Conservation (phyloP, 305 asterid species). For the Stenogyne calaminthoides region DNA sequence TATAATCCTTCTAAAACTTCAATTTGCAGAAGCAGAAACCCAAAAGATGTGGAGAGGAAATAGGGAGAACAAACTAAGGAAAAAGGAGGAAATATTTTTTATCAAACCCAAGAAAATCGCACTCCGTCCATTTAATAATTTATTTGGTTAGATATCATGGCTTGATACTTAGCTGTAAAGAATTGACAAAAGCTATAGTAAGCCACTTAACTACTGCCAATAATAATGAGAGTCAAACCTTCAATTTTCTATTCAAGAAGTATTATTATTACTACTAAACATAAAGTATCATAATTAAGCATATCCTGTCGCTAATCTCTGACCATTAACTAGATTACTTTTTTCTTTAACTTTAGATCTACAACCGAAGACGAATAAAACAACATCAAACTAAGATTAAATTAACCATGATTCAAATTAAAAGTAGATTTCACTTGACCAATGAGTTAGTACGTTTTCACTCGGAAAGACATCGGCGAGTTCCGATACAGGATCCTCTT, state of each 20-base stretch:
- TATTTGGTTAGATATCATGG: slow-evolving; percentile 1
- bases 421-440: neutral
- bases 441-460: slow-evolving; percentile 17
- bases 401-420: neutral
- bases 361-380: slow-evolving; percentile 6
- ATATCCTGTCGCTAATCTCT: slow-evolving; percentile 25
- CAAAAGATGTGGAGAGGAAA: slow-evolving; percentile 8
- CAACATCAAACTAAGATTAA: slow-evolving; percentile 15
- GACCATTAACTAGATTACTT: neutral
- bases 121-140: slow-evolving; percentile 21
- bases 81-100: neutral
- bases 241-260: slow-evolving; percentile 9
- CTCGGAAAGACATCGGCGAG: slow-evolving; percentile 16
- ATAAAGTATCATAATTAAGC: slow-evolving; percentile 12
- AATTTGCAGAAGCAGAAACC: neutral
- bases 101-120: slow-evolving; percentile 18
- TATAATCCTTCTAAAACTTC: neutral
- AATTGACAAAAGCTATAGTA: slow-evolving; percentile 28
- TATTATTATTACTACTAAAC: neutral
- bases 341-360: slow-evolving; percentile 33
- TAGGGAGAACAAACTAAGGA: neutral
- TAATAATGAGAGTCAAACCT: slow-evolving; percentile 23
- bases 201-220: slow-evolving; percentile 21
- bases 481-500: slow-evolving; percentile 18
- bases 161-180: slow-evolving; percentile 43